Conservation (phyloP, 2,329 filamentous ascomycete genomes). For the Fusarium sp. region DNA sequence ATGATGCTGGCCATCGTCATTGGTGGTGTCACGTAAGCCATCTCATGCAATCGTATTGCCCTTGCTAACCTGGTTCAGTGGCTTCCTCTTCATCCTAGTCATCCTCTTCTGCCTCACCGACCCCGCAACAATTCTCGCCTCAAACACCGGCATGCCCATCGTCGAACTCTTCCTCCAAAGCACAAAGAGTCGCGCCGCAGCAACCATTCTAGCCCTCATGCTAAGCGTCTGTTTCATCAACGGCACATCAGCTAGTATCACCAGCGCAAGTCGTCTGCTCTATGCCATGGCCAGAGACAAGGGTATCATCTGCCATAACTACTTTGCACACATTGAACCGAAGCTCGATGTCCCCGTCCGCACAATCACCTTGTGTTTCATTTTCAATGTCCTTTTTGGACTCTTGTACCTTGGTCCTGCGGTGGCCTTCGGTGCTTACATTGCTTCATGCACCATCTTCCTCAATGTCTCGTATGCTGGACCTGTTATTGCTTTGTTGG, state of each 20-base stretch:
- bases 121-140: conserved; percentile 49
- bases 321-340: conserved; percentile 19
- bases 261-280: conserved; percentile 56
- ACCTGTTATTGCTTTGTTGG: conserved; percentile 25
- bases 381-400: conserved; percentile 35
- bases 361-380: conserved; percentile 18
- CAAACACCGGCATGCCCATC: conserved; percentile 59
- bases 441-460: conserved; percentile 36
- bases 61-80: conserved; percentile 36
- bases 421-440: conserved; percentile 35
- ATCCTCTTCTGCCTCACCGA: conserved; percentile 57
- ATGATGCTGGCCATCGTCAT: conserved; percentile 57
- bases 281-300: conserved; percentile 49
- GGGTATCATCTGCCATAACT: conserved; percentile 25
- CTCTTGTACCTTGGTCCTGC: conserved; percentile 32
- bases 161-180: conserved; percentile 58
- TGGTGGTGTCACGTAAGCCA: conserved; percentile 54
- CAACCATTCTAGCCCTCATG: conserved; percentile 52
- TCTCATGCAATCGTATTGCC: no score
- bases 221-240: conserved; percentile 59
- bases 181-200: conserved; percentile 54
- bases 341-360: conserved; percentile 28
- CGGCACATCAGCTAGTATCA: conserved; percentile 54
- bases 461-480: conserved; percentile 34
- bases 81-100: conserved; percentile 54